A percentile compares a stretch with the other conserved stretches of the same genome.
Evolutionary conservation across 1,284 basidiomycete genomes (phyloP).

Genomic region (Polyporus tsugae): DNA sequence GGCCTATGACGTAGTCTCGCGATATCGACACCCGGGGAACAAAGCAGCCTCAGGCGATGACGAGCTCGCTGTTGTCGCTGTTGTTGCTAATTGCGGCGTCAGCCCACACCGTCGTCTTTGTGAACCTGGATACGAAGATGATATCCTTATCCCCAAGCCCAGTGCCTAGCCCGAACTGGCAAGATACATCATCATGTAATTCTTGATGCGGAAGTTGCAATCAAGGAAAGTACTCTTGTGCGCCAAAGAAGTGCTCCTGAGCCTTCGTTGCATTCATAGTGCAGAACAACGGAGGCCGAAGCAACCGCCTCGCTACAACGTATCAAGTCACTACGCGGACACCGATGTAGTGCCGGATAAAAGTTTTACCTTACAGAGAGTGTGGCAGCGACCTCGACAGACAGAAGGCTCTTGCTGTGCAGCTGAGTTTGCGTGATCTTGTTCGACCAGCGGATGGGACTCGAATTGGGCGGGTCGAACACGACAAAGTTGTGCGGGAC

Average conservation of each 20-base stretch:
- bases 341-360: neutral
- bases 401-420: slow-evolving; percentile 19
- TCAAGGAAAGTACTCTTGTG: slow-evolving; percentile 10
- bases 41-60: slow-evolving; percentile 10
- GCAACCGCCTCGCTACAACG: neutral
- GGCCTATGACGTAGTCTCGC: neutral
- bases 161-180: slow-evolving; percentile 11
- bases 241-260: slow-evolving; percentile 14
- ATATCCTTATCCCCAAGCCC: slow-evolving; percentile 25
- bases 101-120: slow-evolving; percentile 31
- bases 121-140: slow-evolving; percentile 28
- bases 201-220: slow-evolving; percentile 4
- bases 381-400: neutral
- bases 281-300: neutral
- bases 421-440: slow-evolving; percentile 14
- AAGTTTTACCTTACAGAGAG: slow-evolving; percentile 1
- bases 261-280: slow-evolving; percentile 16
- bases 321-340: neutral
- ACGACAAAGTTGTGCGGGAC: slow-evolving; percentile 5
- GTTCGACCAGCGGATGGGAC: neutral
- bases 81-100: slow-evolving; percentile 16
- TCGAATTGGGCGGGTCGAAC: neutral
- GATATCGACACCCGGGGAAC: slow-evolving; percentile 11
- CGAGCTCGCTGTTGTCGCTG: neutral
- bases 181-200: slow-evolving; percentile 12